Evolutionary conservation across 805 yeast species (phyloP).

Genomic region (Candida maris): DNA sequence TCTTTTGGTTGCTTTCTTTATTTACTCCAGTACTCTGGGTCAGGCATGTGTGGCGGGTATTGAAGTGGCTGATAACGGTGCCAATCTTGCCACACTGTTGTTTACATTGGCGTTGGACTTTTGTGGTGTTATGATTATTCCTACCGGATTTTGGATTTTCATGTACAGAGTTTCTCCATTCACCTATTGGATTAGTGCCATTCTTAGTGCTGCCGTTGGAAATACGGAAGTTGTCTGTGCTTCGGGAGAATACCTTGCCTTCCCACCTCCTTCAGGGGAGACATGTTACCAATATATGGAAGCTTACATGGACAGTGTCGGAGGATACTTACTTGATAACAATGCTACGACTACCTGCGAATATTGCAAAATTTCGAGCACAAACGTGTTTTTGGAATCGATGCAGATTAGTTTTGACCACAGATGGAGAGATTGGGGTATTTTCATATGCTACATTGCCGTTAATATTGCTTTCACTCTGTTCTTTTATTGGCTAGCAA

Average conservation of each 20-base stretch:
- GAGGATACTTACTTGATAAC: slow-evolving; percentile 46
- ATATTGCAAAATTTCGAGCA: slow-evolving; percentile 54
- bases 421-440: slow-evolving; percentile 66
- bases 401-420: slow-evolving; percentile 39
- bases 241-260: slow-evolving; percentile 41
- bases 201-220: slow-evolving; percentile 54
- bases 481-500: slow-evolving; percentile 50
- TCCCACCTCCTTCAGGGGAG: slow-evolving; percentile 51
- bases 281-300: slow-evolving; percentile 57
- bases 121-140: slow-evolving; percentile 72
- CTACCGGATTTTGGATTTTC: slow-evolving; percentile 71
- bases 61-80: slow-evolving; percentile 60
- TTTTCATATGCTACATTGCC: slow-evolving; percentile 46
- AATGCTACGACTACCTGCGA: slow-evolving; percentile 50
- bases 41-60: slow-evolving; percentile 56
- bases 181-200: slow-evolving; percentile 58
- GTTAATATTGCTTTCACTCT: slow-evolving; percentile 36
- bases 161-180: slow-evolving; percentile 73
- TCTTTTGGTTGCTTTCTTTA: slow-evolving; percentile 41
- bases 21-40: slow-evolving; percentile 57
- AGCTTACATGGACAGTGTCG: slow-evolving; percentile 33
- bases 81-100: slow-evolving; percentile 52
- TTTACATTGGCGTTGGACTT: slow-evolving; percentile 63
- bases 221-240: slow-evolving; percentile 46
- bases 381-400: slow-evolving; percentile 55